Evolutionary conservation across 108 stramenopile genomes (phyloP).

Genomic region (Nitzschia palea): DNA sequence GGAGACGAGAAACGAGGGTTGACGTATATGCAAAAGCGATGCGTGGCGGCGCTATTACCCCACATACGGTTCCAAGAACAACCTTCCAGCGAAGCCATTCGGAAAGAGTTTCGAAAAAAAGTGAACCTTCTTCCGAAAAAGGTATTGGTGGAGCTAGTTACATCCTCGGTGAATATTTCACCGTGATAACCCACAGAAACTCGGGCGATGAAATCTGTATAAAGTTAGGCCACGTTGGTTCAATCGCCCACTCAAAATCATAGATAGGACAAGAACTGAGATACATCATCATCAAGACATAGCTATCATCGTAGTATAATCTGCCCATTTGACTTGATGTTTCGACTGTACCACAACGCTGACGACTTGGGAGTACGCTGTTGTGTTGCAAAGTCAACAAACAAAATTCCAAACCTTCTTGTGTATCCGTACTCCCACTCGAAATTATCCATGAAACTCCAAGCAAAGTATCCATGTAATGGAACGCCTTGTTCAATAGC

Average conservation of each 20-base stretch:
- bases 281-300: not conserved
- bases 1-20: conserved; percentile 1
- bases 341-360: conserved; percentile 63
- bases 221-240: too few relatives aligned
- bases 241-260: too few relatives aligned
- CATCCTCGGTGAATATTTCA: not conserved
- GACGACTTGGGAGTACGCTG: conserved; percentile 82
- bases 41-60: conserved; percentile 14
- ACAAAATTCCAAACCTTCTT: conserved; percentile 84
- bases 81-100: not conserved
- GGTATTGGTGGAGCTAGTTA: conserved; percentile 15
- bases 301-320: conserved; percentile 23
- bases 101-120: not conserved
- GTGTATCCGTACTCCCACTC: conserved; percentile 93
- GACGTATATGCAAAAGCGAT: conserved; percentile 23
- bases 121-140: conserved; percentile 17
- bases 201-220: too few relatives aligned
- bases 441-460: conserved; percentile 94
- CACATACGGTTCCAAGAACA: not conserved
- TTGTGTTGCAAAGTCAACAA: conserved; percentile 86
- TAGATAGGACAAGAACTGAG: too few relatives aligned
- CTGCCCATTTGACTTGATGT: conserved; percentile 54
- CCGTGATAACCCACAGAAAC: not conserved
- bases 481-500: conserved; percentile 74
- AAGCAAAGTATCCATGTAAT: conserved; percentile 91